Conservation (phyloP, 1,284 basidiomycete species). For the Fereydounia khargensis region DNA sequence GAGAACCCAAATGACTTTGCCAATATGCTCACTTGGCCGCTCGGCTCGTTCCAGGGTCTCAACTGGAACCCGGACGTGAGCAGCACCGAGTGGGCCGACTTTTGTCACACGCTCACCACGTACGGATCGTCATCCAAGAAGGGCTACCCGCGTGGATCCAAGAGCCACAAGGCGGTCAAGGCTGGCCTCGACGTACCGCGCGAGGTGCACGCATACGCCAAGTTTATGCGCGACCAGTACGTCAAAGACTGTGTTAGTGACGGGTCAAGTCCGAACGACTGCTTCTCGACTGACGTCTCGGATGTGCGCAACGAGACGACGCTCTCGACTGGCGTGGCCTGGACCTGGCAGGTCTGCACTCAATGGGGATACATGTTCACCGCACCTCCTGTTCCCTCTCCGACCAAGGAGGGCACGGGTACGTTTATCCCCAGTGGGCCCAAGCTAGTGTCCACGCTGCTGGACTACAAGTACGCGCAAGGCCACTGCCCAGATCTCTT, state of each 20-base stretch:
- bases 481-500: constrained; percentile 81
- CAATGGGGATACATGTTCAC: constrained; percentile 85
- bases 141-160: constrained; percentile 4
- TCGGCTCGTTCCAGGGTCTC: constrained; percentile 46
- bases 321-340: constrained; percentile 75
- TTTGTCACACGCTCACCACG: constrained; percentile 24
- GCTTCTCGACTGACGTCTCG: constrained; percentile 74
- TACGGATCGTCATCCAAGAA: constrained; percentile 23
- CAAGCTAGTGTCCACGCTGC: constrained; percentile 70
- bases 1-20: constrained; percentile 40
- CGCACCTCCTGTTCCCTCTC: constrained; percentile 20
- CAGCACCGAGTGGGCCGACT: constrained; percentile 29
- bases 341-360: constrained; percentile 77
- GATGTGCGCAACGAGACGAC: constrained; percentile 65
- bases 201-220: constrained; percentile 27
- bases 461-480: constrained; percentile 74
- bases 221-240: constrained; percentile 26
- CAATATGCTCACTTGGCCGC: constrained; percentile 38
- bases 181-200: constrained; percentile 9
- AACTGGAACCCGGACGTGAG: constrained; percentile 44
- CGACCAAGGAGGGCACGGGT: constrained; percentile 11
- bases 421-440: constrained; percentile 52
- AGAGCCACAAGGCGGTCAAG: constrained; percentile 3
- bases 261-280: constrained; percentile 56
- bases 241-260: constrained; percentile 20